phyloP scores from a whole-genome alignment of 768 basidiomycete genomes.

The Lactarius hatsudake region DNA sequence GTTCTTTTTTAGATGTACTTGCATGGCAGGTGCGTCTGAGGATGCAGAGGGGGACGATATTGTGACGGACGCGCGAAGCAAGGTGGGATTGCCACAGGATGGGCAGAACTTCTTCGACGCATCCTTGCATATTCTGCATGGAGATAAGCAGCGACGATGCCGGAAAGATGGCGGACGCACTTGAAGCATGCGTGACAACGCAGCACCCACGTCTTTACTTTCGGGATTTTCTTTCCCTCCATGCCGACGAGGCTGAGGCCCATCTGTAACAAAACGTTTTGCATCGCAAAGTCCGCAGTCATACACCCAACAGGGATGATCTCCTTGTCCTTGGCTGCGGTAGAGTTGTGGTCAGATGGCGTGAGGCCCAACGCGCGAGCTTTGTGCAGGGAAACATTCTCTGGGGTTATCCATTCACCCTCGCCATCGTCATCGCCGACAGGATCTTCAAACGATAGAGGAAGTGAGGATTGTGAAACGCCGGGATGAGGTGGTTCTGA shows the following conservation, averaged over 20 bases:
- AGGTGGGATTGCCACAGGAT: conserved; percentile 90
- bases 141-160: background rate
- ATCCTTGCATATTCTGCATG: conserved; percentile 87
- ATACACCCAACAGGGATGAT: conserved; percentile 80
- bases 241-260: conserved; percentile 84
- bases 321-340: conserved; percentile 36
- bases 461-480: conserved; percentile 18
- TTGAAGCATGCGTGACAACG: conserved; percentile 99
- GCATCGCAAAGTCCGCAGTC: conserved; percentile 99
- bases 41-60: conserved; percentile 63
- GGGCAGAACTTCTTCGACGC: conserved; percentile 94
- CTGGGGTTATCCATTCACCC: conserved; percentile 96
- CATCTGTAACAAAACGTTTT: conserved; percentile 96
- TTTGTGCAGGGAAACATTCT: conserved; percentile 82
- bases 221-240: conserved; percentile 87
- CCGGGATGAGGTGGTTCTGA: conserved; percentile 26
- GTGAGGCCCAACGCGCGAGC: conserved; percentile 82
- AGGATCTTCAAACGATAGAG: conserved; percentile 67
- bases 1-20: conserved; percentile 92
- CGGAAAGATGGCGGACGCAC: conserved; percentile 51
- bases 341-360: conserved; percentile 46
- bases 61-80: conserved; percentile 89
- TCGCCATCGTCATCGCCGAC: conserved; percentile 78
- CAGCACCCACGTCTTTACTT: conserved; percentile 93
- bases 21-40: conserved; percentile 63